Evolutionary conservation across 2,329 filamentous ascomycete species (phyloP).

Genomic region (Alternaria triticina): DNA sequence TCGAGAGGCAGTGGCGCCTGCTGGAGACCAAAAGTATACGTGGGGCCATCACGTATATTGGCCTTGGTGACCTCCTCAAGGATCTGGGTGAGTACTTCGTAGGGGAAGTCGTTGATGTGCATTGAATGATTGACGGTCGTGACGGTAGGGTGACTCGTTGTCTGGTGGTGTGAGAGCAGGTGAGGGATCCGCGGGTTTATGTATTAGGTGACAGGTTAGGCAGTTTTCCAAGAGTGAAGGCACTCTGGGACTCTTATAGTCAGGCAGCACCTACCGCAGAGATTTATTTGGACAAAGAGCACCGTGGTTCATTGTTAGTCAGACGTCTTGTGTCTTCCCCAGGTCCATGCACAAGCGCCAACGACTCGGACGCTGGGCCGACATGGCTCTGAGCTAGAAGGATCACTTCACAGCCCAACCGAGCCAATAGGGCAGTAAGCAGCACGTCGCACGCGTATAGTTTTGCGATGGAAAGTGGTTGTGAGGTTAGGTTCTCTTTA

Average conservation of each 20-base stretch:
- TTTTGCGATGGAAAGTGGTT: slow-evolving; percentile 28
- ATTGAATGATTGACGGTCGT: slow-evolving; percentile 39
- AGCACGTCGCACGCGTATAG: slow-evolving; percentile 24
- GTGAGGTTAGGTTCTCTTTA: slow-evolving; percentile 29
- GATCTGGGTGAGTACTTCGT: slow-evolving; percentile 60
- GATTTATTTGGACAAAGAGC: slow-evolving; percentile 37
- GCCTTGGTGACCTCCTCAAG: slow-evolving; percentile 56
- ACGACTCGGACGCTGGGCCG: slow-evolving; percentile 31
- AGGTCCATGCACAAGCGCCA: slow-evolving; percentile 34
- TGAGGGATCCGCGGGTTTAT: slow-evolving; percentile 15
- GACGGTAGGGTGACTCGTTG: slow-evolving; percentile 17
- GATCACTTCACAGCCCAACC: slow-evolving; percentile 28
- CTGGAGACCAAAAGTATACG: slow-evolving; percentile 60
- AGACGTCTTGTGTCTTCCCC: slow-evolving; percentile 33
- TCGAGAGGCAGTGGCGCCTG: slow-evolving; percentile 57
- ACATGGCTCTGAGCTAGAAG: slow-evolving; percentile 29
- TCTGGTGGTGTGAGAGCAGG: slow-evolving; percentile 15
- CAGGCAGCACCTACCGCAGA: slow-evolving; percentile 22
- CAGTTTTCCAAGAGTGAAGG: slow-evolving; percentile 11
- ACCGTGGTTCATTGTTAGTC: slow-evolving; percentile 43
- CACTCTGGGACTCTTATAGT: slow-evolving; percentile 37
- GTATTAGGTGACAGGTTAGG: slow-evolving; percentile 25
- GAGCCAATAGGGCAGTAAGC: slow-evolving; percentile 16
- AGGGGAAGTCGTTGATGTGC: slow-evolving; percentile 59
- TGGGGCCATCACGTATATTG: slow-evolving; percentile 56